A percentile compares a stretch with the other conserved stretches of the same genome.
These are phyloP conservation scores for Avena atlantica DNA, from an alignment of 176 grass and related monocot genomes.

Conservation along the genomic window DNA sequence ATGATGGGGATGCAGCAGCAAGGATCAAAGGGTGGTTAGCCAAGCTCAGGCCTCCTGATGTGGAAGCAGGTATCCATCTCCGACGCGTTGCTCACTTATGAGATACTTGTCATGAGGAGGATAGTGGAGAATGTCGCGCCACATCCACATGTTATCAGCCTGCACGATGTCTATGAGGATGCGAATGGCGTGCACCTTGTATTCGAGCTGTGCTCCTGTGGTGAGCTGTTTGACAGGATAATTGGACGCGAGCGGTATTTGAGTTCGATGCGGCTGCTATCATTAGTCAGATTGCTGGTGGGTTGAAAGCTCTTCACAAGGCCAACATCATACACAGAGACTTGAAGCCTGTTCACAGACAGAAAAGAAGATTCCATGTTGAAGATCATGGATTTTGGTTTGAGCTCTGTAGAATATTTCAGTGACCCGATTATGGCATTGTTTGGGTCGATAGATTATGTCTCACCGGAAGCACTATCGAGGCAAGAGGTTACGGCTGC, in stretches of 20 bases:
- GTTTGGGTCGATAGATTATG: slow-evolving; percentile 80
- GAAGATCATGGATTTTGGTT: slow-evolving; percentile 85
- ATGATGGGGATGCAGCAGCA: slow-evolving; percentile 35
- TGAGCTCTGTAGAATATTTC: slow-evolving; percentile 72
- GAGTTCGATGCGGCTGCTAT: slow-evolving; percentile 62
- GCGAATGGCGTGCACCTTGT: slow-evolving; percentile 58
- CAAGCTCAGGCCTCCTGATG: slow-evolving; percentile 35
- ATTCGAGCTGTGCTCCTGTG: slow-evolving; percentile 67
- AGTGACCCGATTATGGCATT: slow-evolving; percentile 63
- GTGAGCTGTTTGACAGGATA: slow-evolving; percentile 73
- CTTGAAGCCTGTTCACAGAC: slow-evolving; percentile 73
- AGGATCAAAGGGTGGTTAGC: slow-evolving; percentile 29
- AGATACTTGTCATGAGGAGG: slow-evolving; percentile 77
- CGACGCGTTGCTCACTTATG: slow-evolving; percentile 62
- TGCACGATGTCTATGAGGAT: slow-evolving; percentile 75
- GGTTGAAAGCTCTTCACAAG: slow-evolving; percentile 66
- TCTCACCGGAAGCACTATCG: slow-evolving; percentile 69
- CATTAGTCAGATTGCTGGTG: slow-evolving; percentile 60
- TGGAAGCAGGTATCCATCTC: slow-evolving; percentile 81
- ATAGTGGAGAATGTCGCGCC: slow-evolving; percentile 72
- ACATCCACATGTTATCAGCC: slow-evolving; percentile 62
- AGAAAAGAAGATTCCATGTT: slow-evolving; percentile 41
- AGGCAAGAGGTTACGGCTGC: slow-evolving; percentile 63
- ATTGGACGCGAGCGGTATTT: slow-evolving; percentile 50
- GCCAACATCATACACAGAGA: slow-evolving; percentile 67